These are phyloP conservation scores for Ichthyophthirius multifiliis DNA, from an alignment of 169 alveolate genomes.

Conservation along the genomic window DNA sequence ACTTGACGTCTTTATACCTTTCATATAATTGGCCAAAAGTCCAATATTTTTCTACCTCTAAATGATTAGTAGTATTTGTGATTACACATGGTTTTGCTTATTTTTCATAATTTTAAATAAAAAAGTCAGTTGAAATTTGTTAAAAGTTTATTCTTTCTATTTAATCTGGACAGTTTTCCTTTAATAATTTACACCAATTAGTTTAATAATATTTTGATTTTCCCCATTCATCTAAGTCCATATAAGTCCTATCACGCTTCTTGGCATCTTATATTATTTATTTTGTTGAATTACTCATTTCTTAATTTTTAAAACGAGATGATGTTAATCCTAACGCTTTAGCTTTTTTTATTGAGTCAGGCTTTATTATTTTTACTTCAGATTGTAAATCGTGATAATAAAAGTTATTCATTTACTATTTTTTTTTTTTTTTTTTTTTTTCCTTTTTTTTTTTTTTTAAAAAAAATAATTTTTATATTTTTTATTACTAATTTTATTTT, in stretches of 20 bases:
- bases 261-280: constrained; percentile 15
- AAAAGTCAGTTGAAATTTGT: constrained; percentile 10
- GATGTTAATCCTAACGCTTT: constrained; percentile 29
- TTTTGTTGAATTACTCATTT: constrained; percentile 1
- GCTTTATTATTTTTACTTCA: background rate
- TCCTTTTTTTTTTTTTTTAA: too few species aligned
- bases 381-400: background rate
- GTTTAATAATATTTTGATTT: constrained; percentile 23
- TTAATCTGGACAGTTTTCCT: constrained; percentile 14
- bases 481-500: too few species aligned
- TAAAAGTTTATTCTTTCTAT: constrained; percentile 17
- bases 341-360: background rate
- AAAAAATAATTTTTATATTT: too few species aligned
- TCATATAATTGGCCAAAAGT: constrained; percentile 31
- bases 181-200: constrained; percentile 13
- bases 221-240: constrained; percentile 16
- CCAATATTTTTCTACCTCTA: constrained; percentile 30
- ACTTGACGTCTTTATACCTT: constrained; percentile 28
- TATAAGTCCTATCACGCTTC: constrained; percentile 10
- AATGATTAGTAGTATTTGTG: constrained; percentile 13
- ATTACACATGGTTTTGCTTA: constrained; percentile 24
- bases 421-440: too few species aligned
- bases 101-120: constrained; percentile 22
- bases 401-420: too few species aligned
- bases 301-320: constrained; percentile 14